Evolutionary conservation across 148 eudicot species (phyloP), one percentile per base, ranked within the genome.

Genomic region (Camellia granthamiana): DNA sequence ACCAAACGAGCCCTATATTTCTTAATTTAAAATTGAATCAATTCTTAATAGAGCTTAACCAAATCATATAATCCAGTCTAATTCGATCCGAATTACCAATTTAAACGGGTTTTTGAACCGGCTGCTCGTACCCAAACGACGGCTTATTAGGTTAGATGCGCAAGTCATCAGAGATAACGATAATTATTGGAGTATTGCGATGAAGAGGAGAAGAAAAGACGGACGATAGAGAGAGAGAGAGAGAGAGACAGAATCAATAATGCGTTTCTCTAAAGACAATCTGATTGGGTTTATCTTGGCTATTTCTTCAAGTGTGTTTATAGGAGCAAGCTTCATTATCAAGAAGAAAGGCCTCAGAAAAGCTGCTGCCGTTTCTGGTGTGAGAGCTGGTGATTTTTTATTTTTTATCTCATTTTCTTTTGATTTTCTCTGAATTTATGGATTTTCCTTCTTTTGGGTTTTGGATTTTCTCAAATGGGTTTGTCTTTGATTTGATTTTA

Each of bases 341-440:
- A 92, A 92, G 88, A 92, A 92, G 84, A 92, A 92, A 75, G 96
- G 96, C 61, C 90, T 92, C 49, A 80, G 87, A 85, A 87, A 85
- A 83, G 96, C 96, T 59, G 96, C 92, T 79, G 89, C 85, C 3
- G 84, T 84, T 85, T 83, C 92, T 80, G 96, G 96, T 46, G 87
- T 86, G 51, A 87, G 96, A 84, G 96, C 96, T 80, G 96, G 96
- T 92, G 58, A 62, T 54, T 59, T 38, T 78, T 8, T 23, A 23
- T 30, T 30, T 30, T 30, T 58, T 73, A 56, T 44, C 16, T n/a
- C 61, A 21, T 44, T 60, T 69, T 21, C 46, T 47, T 76, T 60
- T 55, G 65, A 14, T 42, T 74, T 18, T 69, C 15, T 75, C 15
- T 42, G 43, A 61, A 23, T 69, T 76, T 23, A 30, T 60, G 12